These are phyloP conservation scores for Phialocephala sp. DNA, from an alignment of 2,329 filamentous ascomycete species.

Conservation along the genomic window DNA sequence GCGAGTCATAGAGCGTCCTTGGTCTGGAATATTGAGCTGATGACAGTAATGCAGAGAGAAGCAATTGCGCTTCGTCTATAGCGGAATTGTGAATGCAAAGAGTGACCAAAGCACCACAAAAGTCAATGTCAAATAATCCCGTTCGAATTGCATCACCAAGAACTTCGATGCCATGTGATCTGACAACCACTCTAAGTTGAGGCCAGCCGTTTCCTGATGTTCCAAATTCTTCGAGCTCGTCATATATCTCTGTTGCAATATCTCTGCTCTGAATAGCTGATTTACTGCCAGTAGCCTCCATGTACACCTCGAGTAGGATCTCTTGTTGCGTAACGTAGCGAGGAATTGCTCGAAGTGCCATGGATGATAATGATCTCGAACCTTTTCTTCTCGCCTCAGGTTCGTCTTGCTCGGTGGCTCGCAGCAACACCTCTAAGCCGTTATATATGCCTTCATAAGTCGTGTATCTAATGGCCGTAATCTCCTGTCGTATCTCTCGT, in stretches of 20 bases:
- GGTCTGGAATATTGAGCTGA: constrained; percentile 46
- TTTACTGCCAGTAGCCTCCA: constrained; percentile 47
- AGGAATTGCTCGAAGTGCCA: constrained; percentile 56
- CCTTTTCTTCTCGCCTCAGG: constrained; percentile 34
- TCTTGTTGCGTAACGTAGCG: constrained; percentile 54
- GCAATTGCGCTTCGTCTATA: constrained; percentile 48
- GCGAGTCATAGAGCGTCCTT: constrained; percentile 38
- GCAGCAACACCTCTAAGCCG: constrained; percentile 52
- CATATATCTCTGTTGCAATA: constrained; percentile 53
- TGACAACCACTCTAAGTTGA: constrained; percentile 51
- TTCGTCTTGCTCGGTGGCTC: constrained; percentile 44
- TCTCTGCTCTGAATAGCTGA: constrained; percentile 43
- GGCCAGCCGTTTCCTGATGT: constrained; percentile 50
- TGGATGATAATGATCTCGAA: constrained; percentile 52
- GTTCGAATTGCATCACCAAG: constrained; percentile 50
- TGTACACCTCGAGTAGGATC: constrained; percentile 47
- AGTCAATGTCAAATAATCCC: constrained; percentile 49
- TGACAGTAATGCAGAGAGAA: constrained; percentile 47
- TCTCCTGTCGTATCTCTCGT: constrained; percentile 42
- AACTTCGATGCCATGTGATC: constrained; percentile 53
- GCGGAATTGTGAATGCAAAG: constrained; percentile 48
- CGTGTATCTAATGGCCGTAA: constrained; percentile 41
- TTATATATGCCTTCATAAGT: constrained; percentile 54
- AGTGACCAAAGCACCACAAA: constrained; percentile 49
- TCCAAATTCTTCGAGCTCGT: constrained; percentile 54